Base-by-base conservation (phyloP, 148 eudicot species). In the Selenicereus undatus region DNA sequence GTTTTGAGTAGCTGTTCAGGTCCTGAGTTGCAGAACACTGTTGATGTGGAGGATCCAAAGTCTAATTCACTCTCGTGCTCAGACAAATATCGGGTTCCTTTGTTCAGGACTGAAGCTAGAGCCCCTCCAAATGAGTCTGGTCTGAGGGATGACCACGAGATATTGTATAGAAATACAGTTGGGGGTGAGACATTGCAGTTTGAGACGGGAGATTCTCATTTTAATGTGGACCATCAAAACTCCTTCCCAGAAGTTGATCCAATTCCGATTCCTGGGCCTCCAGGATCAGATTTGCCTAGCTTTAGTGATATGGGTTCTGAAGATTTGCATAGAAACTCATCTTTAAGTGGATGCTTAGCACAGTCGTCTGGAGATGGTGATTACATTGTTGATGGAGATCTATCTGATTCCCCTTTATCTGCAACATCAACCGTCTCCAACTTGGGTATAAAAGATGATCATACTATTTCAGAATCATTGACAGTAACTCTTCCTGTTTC, bases 241-340 rank as follows among this genome's bases (percentile, higher is more conserved):
- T 89, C 83, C 71, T 89, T 84, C 32, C 71, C 79, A n/a, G 88
- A 83, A 69, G 84, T 89, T 22, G 94, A 91, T 75, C 87, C 92
- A n/a, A 89, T 91, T 75, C 90, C 90, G 62, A 91, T 91, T 78
- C 94, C 94, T 1, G 94, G 94, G 39, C 94, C 94, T 71, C 94
- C 94, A 20, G 94, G 94, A 73, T 91, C 89, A 54, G 89, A 89
- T 84, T 81, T 91, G 81, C 94, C 94, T 62, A 87, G 94, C 81
- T 90, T 90, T 51, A 86, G 94, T 29, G 91, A 81, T 68, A 87
- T 89, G 89, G 86, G 84, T 64, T 88, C 92, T 75, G 92, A 87
- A 80, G 90, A 82, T 81, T 84, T 87, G 48, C 90, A 85, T 50
- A 90, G 89, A 24, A 90, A 76, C 80, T 89, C 93, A 58, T 89